phyloP scores from a whole-genome alignment of 2,329 filamentous ascomycete species.

The Coniochaeta hoffmannii region DNA sequence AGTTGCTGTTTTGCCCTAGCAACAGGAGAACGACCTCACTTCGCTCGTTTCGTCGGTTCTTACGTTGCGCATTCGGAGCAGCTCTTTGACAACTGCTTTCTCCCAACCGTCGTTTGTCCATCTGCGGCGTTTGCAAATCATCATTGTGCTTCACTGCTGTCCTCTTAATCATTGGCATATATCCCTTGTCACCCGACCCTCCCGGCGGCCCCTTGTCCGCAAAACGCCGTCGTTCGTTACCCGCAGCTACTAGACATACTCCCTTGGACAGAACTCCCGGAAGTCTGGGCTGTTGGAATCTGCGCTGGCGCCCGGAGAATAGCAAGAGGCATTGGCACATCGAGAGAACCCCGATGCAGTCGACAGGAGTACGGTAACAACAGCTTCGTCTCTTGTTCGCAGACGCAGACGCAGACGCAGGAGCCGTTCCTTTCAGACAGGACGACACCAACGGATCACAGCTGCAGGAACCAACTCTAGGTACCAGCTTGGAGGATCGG shows the following conservation, averaged over 20 bases:
- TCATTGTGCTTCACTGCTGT: not conserved
- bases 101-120: not conserved
- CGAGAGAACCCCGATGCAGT: not conserved
- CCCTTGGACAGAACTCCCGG: not conserved
- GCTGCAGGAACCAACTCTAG: not conserved
- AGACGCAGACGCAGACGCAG: not conserved
- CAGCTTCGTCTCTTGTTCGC: not conserved
- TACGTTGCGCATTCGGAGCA: not conserved
- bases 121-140: not conserved
- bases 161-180: not conserved
- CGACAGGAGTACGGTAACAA: not conserved
- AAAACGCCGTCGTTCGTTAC: conserved; percentile 1
- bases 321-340: not conserved
- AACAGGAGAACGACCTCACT: not conserved
- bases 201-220: not conserved
- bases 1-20: not conserved
- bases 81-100: not conserved
- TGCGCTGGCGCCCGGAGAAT: not conserved
- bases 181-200: conserved; percentile 1
- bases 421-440: not conserved
- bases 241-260: not conserved
- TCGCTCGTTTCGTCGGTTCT: not conserved
- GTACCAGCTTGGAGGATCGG: not conserved
- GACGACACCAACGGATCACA: not conserved
- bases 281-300: not conserved